Evolutionary conservation across 805 yeast species (phyloP).

Genomic region (Lipomyces oligophaga): DNA sequence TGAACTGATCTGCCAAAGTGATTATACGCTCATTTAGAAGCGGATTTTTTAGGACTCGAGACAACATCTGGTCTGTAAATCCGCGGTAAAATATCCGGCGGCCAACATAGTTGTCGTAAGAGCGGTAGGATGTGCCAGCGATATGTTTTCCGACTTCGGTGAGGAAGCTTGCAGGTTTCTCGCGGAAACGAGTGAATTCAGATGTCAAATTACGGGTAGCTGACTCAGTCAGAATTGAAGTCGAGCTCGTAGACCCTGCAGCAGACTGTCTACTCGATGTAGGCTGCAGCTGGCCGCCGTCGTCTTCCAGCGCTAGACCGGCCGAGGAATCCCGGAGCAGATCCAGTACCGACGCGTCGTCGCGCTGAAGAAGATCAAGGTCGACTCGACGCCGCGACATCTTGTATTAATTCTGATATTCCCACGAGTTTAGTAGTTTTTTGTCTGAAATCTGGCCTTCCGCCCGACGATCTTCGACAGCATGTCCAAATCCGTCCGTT

Average conservation of each 20-base stretch:
- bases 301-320: not conserved
- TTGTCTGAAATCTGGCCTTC: too few relatives aligned
- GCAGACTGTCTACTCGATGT: not conserved
- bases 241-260: not conserved
- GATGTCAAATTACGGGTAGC: conserved; percentile 33
- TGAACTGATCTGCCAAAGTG: conserved; percentile 35
- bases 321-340: conserved; percentile 15
- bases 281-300: not conserved
- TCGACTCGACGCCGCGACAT: conserved; percentile 15
- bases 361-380: conserved; percentile 22
- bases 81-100: conserved; percentile 36
- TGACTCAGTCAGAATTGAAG: conserved; percentile 18
- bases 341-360: conserved; percentile 21
- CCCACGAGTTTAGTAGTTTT: too few relatives aligned
- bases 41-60: conserved; percentile 35
- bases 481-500: too few relatives aligned
- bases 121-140: conserved; percentile 39
- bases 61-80: conserved; percentile 33
- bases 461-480: too few relatives aligned
- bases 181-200: conserved; percentile 39
- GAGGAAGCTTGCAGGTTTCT: conserved; percentile 37
- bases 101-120: conserved; percentile 40
- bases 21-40: conserved; percentile 34
- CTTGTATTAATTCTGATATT: not conserved
- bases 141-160: conserved; percentile 35